phyloP scores from a whole-genome alignment of 2,329 filamentous ascomycete genomes.

The Scedosporium apiospermum region DNA sequence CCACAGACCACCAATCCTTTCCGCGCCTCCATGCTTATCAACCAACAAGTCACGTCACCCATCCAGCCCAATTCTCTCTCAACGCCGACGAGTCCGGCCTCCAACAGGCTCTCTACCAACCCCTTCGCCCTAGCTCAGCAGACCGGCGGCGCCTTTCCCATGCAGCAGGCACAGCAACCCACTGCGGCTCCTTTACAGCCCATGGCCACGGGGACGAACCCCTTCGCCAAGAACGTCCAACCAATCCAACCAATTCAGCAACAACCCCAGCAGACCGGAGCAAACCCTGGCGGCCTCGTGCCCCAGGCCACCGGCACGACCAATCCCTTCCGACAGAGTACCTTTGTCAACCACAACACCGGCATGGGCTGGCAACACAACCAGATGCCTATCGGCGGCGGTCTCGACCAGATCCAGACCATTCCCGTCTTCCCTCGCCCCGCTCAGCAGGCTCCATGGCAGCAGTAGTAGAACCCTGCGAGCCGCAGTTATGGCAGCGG shows the following conservation, averaged over 20 bases:
- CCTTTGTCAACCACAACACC: conserved; percentile 81
- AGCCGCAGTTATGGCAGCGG: neutral
- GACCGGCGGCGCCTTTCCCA: conserved; percentile 5
- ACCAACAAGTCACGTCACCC: conserved; percentile 43
- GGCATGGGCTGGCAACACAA: conserved; percentile 82
- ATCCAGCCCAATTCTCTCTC: conserved; percentile 31
- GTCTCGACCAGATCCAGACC: conserved; percentile 68
- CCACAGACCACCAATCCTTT: conserved; percentile 81
- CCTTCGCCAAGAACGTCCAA: conserved; percentile 37
- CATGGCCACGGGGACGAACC: conserved; percentile 48
- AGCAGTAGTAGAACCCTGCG: conserved; percentile 27
- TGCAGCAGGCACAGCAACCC: conserved; percentile 14
- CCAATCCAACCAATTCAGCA: conserved; percentile 21
- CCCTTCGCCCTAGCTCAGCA: conserved; percentile 63
- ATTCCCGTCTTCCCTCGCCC: conserved; percentile 81
- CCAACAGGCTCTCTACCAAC: conserved; percentile 64
- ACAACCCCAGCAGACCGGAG: conserved; percentile 27
- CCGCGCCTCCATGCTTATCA: conserved; percentile 76
- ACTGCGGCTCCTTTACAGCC: conserved; percentile 26
- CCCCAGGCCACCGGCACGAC: conserved; percentile 80
- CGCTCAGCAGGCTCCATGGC: conserved; percentile 52
- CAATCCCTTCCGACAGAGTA: conserved; percentile 88
- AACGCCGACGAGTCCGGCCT: conserved; percentile 31
- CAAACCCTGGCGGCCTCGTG: conserved; percentile 41
- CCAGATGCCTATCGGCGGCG: conserved; percentile 71